These are phyloP conservation scores for Climacium dendroides DNA, from an alignment of 225 moss, liverwort and hornwort species.

Conservation along the genomic window DNA sequence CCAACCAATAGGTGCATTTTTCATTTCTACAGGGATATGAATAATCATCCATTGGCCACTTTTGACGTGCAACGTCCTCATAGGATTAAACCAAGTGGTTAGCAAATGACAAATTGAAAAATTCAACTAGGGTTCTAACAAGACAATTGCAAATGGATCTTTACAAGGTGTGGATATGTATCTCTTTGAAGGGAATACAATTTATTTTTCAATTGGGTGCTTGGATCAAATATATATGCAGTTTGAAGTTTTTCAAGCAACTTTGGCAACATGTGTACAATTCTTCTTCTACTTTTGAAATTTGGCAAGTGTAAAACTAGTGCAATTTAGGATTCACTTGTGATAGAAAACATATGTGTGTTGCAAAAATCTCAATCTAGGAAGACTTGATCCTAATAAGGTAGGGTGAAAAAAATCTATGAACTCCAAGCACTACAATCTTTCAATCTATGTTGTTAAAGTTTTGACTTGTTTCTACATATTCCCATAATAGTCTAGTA, in stretches of 20 bases:
- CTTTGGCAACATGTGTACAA: background rate
- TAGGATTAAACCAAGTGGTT: too few species aligned
- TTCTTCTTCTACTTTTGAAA: background rate
- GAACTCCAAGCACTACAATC: background rate
- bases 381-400: too few species aligned
- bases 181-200: rapidly evolving
- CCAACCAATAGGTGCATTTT: too few species aligned
- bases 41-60: background rate
- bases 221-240: too few species aligned
- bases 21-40: background rate
- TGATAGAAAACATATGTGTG: too few species aligned
- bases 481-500: too few species aligned
- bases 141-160: background rate
- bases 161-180: too few species aligned
- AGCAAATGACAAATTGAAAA: too few species aligned
- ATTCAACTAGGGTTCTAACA: background rate
- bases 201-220: too few species aligned
- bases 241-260: rapidly evolving
- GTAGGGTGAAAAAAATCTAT: too few species aligned
- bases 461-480: background rate
- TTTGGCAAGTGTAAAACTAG: background rate
- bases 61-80: rapidly evolving
- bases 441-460: background rate
- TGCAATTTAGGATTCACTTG: too few species aligned
- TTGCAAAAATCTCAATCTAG: too few species aligned